phyloP scores from a whole-genome alignment of 805 yeast species.

The Metschnikowia lunata region DNA sequence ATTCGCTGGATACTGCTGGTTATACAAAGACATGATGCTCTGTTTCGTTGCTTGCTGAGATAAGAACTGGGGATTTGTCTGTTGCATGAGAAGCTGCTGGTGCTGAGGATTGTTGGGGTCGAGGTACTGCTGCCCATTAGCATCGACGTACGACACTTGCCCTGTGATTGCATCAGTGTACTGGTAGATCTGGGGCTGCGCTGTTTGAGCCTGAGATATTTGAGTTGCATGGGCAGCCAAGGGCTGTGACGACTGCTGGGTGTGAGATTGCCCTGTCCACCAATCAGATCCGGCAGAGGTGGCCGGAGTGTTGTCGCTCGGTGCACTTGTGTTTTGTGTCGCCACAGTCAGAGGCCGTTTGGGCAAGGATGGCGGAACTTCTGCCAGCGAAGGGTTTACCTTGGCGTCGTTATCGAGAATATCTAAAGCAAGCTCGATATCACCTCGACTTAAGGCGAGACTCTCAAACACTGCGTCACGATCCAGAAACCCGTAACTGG shows the following conservation, averaged over 20 bases:
- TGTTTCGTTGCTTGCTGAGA: constrained; percentile 35
- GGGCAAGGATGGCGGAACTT: constrained; percentile 47
- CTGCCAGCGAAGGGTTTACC: constrained; percentile 34
- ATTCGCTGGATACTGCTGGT: constrained; percentile 40
- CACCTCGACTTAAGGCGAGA: constrained; percentile 54
- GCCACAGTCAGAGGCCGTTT: constrained; percentile 26
- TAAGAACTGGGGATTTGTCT: constrained; percentile 23
- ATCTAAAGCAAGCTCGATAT: constrained; percentile 54
- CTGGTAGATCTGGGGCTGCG: constrained; percentile 51
- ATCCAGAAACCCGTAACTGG: constrained; percentile 53
- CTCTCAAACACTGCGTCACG: constrained; percentile 62
- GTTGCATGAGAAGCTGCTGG: constrained; percentile 35
- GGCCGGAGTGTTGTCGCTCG: constrained; percentile 14
- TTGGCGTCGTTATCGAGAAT: constrained; percentile 44
- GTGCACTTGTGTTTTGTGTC: constrained; percentile 7
- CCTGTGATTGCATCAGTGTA: constrained; percentile 73
- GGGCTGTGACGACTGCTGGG: neutral
- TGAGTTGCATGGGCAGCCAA: neutral
- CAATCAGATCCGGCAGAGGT: constrained; percentile 26
- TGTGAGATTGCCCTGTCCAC: constrained; percentile 24
- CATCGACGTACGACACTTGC: constrained; percentile 59
- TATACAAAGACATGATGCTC: constrained; percentile 32
- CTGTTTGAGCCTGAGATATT: neutral
- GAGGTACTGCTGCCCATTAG: constrained; percentile 54
- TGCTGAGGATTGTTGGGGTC: constrained; percentile 21